phyloP scores from a whole-genome alignment of 2,329 filamentous ascomycete species.

The Aspergillus sp. region DNA sequence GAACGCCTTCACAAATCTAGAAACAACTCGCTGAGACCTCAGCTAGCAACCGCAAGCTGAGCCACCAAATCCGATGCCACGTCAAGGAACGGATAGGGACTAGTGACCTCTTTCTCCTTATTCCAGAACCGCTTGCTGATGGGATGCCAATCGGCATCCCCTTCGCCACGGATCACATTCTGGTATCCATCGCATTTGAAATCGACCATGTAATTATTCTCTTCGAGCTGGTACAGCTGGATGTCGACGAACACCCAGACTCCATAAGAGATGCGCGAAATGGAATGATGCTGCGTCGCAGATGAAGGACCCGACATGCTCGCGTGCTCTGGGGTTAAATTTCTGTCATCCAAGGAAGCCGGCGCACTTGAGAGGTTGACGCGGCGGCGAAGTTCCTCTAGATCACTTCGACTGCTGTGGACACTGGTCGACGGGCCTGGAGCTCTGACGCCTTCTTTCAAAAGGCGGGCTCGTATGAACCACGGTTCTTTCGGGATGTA shows the following conservation, averaged over 20 bases:
- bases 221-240: conserved; percentile 92
- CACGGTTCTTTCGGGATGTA: conserved; percentile 90
- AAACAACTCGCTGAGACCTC: conserved; percentile 13
- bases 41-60: conserved; percentile 81
- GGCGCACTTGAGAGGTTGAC: conserved; percentile 39
- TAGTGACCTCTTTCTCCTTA: conserved; percentile 93
- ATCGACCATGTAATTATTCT: conserved; percentile 90
- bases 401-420: conserved; percentile 44
- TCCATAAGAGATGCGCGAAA: conserved; percentile 60
- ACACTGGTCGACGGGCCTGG: conserved; percentile 46
- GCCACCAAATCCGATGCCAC: conserved; percentile 90
- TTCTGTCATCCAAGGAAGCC: conserved; percentile 37
- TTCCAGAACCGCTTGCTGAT: conserved; percentile 55
- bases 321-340: conserved; percentile 36
- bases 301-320: conserved; percentile 39
- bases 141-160: conserved; percentile 50
- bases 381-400: conserved; percentile 45
- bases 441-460: conserved; percentile 72
- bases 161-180: conserved; percentile 65
- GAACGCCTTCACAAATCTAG: neutral
- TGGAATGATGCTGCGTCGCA: conserved; percentile 34
- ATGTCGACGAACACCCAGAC: conserved; percentile 96
- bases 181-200: conserved; percentile 99
- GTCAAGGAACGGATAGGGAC: conserved; percentile 93
- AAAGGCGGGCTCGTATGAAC: conserved; percentile 89